Conservation (phyloP, 1,139 yeast species). For the Diutina rugosa region DNA sequence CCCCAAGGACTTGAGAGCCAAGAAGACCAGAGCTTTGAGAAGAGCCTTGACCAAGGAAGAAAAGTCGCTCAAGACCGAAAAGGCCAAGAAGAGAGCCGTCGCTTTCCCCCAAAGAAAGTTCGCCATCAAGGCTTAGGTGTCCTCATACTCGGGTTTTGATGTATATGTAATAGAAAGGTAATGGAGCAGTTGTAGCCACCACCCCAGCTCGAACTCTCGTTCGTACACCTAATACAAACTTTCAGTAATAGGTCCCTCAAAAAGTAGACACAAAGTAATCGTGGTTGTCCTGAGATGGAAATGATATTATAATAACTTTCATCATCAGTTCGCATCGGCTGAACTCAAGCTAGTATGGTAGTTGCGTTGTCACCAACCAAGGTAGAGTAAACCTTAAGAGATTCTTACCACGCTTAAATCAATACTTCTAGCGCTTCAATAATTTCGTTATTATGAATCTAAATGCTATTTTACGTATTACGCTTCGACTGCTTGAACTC, state of each 20-base stretch:
- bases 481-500: slow-evolving; percentile 15
- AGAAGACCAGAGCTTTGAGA: slow-evolving; percentile 99
- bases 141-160: slow-evolving; percentile 2
- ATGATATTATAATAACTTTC: no score
- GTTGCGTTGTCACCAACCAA: no score
- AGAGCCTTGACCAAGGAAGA: slow-evolving; percentile 88
- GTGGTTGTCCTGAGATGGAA: no score
- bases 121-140: slow-evolving; percentile 90
- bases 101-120: slow-evolving; percentile 98
- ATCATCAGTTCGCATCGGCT: no score
- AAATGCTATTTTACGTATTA: not conserved
- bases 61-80: slow-evolving; percentile 69
- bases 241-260: not conserved
- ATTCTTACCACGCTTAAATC: no score
- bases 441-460: not conserved
- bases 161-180: slow-evolving; percentile 3
- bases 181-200: not conserved
- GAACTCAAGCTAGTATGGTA: slow-evolving; percentile 3
- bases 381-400: no score
- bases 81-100: slow-evolving; percentile 82
- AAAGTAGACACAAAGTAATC: no score
- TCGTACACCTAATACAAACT: not conserved
- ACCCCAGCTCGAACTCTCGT: not conserved
- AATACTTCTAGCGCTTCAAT: no score
- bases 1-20: slow-evolving; percentile 98